phyloP scores from a whole-genome alignment of 2,329 filamentous ascomycete species.

The Colletotrichum sp. region DNA sequence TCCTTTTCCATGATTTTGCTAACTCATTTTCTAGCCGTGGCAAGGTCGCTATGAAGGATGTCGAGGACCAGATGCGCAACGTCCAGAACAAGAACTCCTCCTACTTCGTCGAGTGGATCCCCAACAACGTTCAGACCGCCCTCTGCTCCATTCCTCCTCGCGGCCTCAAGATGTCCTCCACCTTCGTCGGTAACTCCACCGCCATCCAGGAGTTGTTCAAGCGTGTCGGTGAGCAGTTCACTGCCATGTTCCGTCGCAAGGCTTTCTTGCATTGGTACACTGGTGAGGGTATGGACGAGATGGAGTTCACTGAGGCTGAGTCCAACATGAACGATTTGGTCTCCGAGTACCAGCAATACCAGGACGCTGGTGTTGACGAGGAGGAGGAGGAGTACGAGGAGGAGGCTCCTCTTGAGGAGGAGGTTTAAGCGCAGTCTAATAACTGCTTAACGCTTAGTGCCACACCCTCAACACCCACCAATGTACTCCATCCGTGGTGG shows the following conservation, averaged over 20 bases:
- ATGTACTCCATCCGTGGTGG: slow-evolving; percentile 1
- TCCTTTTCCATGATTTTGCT: neutral
- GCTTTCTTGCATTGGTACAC: slow-evolving; percentile 99
- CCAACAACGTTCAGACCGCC: slow-evolving; percentile 99
- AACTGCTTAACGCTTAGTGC: neutral
- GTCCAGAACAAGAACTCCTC: slow-evolving; percentile 99
- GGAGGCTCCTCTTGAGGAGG: slow-evolving; percentile 79
- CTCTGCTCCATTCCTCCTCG: slow-evolving; percentile 98
- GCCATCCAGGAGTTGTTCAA: slow-evolving; percentile 99
- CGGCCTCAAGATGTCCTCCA: slow-evolving; percentile 98
- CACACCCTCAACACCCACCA: neutral
- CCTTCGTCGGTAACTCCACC: slow-evolving; percentile 98
- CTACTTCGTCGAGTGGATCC: slow-evolving; percentile 99
- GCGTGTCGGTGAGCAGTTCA: slow-evolving; percentile 99
- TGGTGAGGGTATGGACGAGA: slow-evolving; percentile 99
- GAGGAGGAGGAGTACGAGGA: slow-evolving; percentile 96
- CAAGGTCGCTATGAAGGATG: slow-evolving; percentile 99
- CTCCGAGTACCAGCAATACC: slow-evolving; percentile 99
- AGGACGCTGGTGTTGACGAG: slow-evolving; percentile 97
- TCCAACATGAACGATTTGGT: slow-evolving; percentile 99
- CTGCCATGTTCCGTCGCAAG: slow-evolving; percentile 99
- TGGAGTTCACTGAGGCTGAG: slow-evolving; percentile 99
- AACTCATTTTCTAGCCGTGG: slow-evolving; percentile 71
- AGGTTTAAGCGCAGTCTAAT: slow-evolving; percentile 47
- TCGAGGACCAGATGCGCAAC: slow-evolving; percentile 99